phyloP scores from a whole-genome alignment of 2,329 filamentous ascomycete species.

The Colletotrichum sp. region DNA sequence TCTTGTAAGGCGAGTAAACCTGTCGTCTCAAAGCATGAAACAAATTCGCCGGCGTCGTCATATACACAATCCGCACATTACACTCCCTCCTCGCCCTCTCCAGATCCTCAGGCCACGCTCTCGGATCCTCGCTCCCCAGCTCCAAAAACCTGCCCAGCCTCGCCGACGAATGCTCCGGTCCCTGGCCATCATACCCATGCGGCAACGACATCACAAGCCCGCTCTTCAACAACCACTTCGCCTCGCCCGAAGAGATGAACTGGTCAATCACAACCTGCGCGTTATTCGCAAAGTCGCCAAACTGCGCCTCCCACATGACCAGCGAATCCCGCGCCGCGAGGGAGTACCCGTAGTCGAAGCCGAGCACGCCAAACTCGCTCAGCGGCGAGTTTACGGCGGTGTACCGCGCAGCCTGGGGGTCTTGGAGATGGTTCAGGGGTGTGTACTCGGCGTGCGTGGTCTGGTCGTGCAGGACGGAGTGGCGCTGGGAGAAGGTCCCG shows the following conservation, averaged over 20 bases:
- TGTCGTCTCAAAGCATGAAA: constrained; percentile 97
- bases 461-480: constrained; percentile 96
- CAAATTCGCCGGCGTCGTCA: constrained; percentile 93
- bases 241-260: constrained; percentile 95
- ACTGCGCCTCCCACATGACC: constrained; percentile 99
- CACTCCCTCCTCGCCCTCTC: constrained; percentile 97
- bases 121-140: constrained; percentile 95
- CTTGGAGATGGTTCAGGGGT: constrained; percentile 84
- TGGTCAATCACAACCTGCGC: constrained; percentile 99
- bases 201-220: constrained; percentile 95
- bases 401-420: constrained; percentile 85
- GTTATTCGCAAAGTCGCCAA: constrained; percentile 99
- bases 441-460: constrained; percentile 92
- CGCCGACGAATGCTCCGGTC: constrained; percentile 96
- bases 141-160: constrained; percentile 97
- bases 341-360: constrained; percentile 98
- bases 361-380: constrained; percentile 74
- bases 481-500: constrained; percentile 98
- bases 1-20: constrained; percentile 98
- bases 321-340: constrained; percentile 94
- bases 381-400: constrained; percentile 95
- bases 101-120: constrained; percentile 82
- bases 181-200: constrained; percentile 97
- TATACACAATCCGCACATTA: constrained; percentile 98
- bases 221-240: constrained; percentile 98